phyloP scores from a whole-genome alignment of 2,329 filamentous ascomycete species.

The Reticulascus tulasneorum region DNA sequence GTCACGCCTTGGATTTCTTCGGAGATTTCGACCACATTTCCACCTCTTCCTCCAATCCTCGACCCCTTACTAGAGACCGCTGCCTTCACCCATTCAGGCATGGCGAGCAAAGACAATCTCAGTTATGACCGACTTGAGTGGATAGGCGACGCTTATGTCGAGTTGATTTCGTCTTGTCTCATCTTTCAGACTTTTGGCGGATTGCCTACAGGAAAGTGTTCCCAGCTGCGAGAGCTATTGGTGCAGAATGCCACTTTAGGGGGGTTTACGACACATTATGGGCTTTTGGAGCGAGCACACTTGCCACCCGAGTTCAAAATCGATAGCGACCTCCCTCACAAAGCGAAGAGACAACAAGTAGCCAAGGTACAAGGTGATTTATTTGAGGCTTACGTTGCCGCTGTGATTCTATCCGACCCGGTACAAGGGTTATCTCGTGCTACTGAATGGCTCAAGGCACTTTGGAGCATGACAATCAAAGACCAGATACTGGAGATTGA shows the following conservation, averaged over 20 bases:
- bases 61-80: conserved; percentile 57
- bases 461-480: conserved; percentile 67
- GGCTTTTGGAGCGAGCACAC: conserved; percentile 60
- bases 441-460: conserved; percentile 65
- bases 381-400: conserved; percentile 87
- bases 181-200: conserved; percentile 69
- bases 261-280: conserved; percentile 65
- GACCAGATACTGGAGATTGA: conserved; percentile 40
- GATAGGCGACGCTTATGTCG: conserved; percentile 82
- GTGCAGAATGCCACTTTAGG: conserved; percentile 78
- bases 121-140: conserved; percentile 85
- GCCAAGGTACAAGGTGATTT: conserved; percentile 79
- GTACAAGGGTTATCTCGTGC: conserved; percentile 57
- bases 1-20: conserved; percentile 47
- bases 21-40: conserved; percentile 44
- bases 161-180: conserved; percentile 69
- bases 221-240: conserved; percentile 72
- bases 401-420: conserved; percentile 65
- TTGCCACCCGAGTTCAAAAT: conserved; percentile 46
- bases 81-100: conserved; percentile 64
- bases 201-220: conserved; percentile 63
- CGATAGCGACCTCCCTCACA: conserved; percentile 20
- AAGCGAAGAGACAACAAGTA: conserved; percentile 40
- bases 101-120: conserved; percentile 31
- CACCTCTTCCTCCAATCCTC: conserved; percentile 57